Evolutionary conservation across 768 basidiomycete genomes (phyloP), one percentile per base, ranked within the genome.

Genomic region (Pleurotus platypus): DNA sequence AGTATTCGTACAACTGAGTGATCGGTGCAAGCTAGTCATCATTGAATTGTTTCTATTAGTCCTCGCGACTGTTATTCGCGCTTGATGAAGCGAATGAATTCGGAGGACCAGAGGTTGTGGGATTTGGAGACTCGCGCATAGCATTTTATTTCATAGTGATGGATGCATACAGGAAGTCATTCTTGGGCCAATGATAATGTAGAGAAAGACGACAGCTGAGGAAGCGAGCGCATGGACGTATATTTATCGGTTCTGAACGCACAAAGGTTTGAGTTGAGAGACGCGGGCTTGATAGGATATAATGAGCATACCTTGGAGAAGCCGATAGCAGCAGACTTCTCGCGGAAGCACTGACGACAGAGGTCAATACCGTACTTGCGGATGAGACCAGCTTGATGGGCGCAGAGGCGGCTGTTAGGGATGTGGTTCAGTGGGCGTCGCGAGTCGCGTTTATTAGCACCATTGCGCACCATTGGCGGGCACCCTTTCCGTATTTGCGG

Each of bases 341-440:
- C 94, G 66, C 94, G 90, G 90, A 96, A 97, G 78, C 94, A 97
- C 76, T 97, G 94, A 75, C 94, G 91, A 78, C 94, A 97, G 66
- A 97, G 89, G 78, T 96, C 93, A 64, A 96, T 86, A 57, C 94
- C 94, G 76, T 96, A 94, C 77, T 95, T 92, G 77, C 94, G 90
- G 74, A 97, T 94, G 73, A 97, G 85, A 88, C 94, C 94, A 67
- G 93, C 94, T 75, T 95, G 93, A 75, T 97, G 94, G 38, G 94
- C 91, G 67, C 94, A 97, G 68, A 93, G 90, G 70, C 94, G 94
- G 82, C 94, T 94, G n/a, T n/a, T n/a, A n/a, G n/a, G n/a, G n/a
- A 18, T 30, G 18, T n/a, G 2, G 1, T 11, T 11, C 30, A 35
- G 30, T 35, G 9, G 12, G 30, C 30, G 30, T 35, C 0, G 0